These are phyloP conservation scores for Dothistroma septosporum DNA, from an alignment of 2,329 filamentous ascomycete species.

Conservation along the genomic window DNA sequence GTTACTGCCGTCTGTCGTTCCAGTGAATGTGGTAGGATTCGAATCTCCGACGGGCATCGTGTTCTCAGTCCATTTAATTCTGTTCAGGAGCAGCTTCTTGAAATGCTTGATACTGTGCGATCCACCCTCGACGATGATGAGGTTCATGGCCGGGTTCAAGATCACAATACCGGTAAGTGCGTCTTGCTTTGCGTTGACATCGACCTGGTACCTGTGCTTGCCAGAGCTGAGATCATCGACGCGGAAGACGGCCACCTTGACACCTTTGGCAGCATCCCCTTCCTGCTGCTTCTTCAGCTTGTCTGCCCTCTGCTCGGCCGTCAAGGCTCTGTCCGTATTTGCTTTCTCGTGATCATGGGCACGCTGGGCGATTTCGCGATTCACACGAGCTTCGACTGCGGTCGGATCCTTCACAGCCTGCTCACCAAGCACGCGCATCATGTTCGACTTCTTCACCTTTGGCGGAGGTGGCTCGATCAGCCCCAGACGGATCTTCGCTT, in stretches of 20 bases:
- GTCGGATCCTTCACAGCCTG: slow-evolving; percentile 94
- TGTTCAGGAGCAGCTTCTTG: slow-evolving; percentile 88
- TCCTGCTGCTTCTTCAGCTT: slow-evolving; percentile 81
- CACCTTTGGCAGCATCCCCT: slow-evolving; percentile 80
- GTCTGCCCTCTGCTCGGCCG: slow-evolving; percentile 78
- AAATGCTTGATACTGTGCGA: slow-evolving; percentile 76
- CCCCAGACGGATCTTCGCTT: slow-evolving; percentile 90
- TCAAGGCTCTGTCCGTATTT: slow-evolving; percentile 83
- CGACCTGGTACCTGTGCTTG: slow-evolving; percentile 86
- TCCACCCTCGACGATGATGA: slow-evolving; percentile 90
- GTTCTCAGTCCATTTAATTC: slow-evolving; percentile 94
- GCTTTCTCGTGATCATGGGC: slow-evolving; percentile 69
- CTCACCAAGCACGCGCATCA: slow-evolving; percentile 95
- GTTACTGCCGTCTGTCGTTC: slow-evolving; percentile 22
- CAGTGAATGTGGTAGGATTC: slow-evolving; percentile 31
- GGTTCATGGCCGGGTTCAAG: slow-evolving; percentile 80
- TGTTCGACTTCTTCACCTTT: slow-evolving; percentile 94
- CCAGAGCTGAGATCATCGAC: slow-evolving; percentile 87
- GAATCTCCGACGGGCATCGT: slow-evolving; percentile 54
- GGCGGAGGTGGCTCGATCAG: slow-evolving; percentile 85
- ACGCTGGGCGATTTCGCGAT: slow-evolving; percentile 85
- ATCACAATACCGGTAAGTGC: slow-evolving; percentile 85
- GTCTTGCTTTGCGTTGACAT: slow-evolving; percentile 85
- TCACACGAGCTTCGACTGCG: slow-evolving; percentile 90
- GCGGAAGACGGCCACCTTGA: slow-evolving; percentile 83